Percentiles rank a stretch among this genome's conserved stretches.
Evolutionary conservation across 257 asterid species (phyloP).

Genomic region (Ajuga chamaepitys): DNA sequence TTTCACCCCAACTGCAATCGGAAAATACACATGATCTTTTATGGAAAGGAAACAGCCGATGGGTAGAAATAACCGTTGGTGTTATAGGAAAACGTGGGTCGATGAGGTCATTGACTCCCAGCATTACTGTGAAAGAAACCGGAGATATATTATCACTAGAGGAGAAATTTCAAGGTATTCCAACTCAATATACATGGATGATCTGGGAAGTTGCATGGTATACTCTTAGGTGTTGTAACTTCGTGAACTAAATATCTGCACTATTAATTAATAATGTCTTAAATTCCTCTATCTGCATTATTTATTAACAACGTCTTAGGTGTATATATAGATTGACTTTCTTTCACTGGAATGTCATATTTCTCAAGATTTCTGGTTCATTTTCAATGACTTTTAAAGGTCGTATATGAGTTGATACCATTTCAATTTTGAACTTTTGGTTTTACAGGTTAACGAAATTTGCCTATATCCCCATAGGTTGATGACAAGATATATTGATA

Average conservation of each 20-base stretch:
- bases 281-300: not conserved
- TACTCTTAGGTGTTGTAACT: not conserved
- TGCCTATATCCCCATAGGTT: not conserved
- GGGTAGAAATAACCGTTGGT: constrained; percentile 95
- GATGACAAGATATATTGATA: not conserved
- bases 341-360: not conserved
- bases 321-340: not conserved
- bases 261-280: not conserved
- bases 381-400: not conserved
- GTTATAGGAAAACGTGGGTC: constrained; percentile 65
- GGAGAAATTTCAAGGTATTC: constrained; percentile 82
- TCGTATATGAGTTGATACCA: no score
- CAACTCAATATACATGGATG: constrained; percentile 4
- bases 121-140: constrained; percentile 79
- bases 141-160: constrained; percentile 89
- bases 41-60: constrained; percentile 78
- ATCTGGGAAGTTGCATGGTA: not conserved
- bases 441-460: not conserved
- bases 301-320: no score
- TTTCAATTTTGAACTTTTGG: no score
- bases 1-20: constrained; percentile 41
- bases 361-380: not conserved
- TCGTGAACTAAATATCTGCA: not conserved
- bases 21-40: constrained; percentile 41
- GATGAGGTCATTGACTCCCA: constrained; percentile 80